phyloP scores from a whole-genome alignment of 192 early-diverging fungal species.

The Backusella macrospora region DNA sequence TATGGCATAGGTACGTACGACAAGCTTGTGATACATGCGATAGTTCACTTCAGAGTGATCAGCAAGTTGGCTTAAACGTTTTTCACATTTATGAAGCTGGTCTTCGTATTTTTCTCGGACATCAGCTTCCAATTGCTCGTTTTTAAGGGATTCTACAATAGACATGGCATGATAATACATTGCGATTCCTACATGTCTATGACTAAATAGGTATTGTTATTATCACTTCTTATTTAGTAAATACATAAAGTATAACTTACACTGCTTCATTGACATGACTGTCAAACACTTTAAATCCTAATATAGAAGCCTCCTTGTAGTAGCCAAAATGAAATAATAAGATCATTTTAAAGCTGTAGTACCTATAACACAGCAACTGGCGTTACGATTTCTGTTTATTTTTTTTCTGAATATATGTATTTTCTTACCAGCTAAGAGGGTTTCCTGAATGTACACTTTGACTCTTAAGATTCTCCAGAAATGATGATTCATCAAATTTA shows the following conservation, averaged over 20 bases:
- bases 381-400: neutral
- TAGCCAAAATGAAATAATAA: conserved; percentile 28
- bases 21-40: conserved; percentile 28
- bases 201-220: conserved; percentile 12
- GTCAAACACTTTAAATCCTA: conserved; percentile 31
- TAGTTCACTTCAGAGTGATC: conserved; percentile 35
- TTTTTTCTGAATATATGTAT: neutral
- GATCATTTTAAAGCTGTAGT: conserved; percentile 34
- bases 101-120: conserved; percentile 17
- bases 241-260: conserved; percentile 7
- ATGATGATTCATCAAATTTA: conserved; percentile 18
- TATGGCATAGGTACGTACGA: conserved; percentile 19
- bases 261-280: conserved; percentile 20
- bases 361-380: neutral
- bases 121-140: neutral
- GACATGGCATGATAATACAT: conserved; percentile 30
- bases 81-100: conserved; percentile 6
- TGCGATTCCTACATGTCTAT: conserved; percentile 34
- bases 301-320: conserved; percentile 19
- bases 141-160: conserved; percentile 25
- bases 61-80: conserved; percentile 6
- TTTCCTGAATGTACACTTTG: conserved; percentile 25
- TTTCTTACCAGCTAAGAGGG: conserved; percentile 17
- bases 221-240: neutral
- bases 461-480: conserved; percentile 21